These are phyloP conservation scores for Backusella mclennaniae DNA, from an alignment of 192 early-diverging fungal species.

Conservation along the genomic window DNA sequence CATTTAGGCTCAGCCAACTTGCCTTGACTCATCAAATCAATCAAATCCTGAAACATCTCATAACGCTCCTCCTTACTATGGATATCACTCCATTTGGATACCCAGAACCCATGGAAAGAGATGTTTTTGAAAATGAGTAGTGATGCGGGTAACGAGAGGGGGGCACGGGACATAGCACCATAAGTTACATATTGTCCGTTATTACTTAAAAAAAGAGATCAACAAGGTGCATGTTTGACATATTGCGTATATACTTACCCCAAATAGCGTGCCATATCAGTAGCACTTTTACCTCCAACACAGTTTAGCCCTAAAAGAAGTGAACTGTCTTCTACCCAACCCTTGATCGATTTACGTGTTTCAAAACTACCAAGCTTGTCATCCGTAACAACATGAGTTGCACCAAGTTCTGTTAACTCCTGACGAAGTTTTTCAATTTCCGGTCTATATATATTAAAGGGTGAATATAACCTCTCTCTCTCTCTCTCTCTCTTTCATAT, in stretches of 20 bases:
- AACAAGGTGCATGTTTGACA: not conserved
- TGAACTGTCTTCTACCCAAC: constrained; percentile 37
- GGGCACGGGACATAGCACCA: constrained; percentile 91
- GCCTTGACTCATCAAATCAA: constrained; percentile 45
- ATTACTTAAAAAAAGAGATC: constrained; percentile 28
- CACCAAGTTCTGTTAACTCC: constrained; percentile 57
- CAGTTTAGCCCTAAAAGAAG: constrained; percentile 83
- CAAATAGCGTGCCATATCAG: constrained; percentile 69
- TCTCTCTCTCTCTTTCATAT: not conserved
- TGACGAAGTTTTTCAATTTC: constrained; percentile 55
- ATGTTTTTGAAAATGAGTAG: constrained; percentile 86
- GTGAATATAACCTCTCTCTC: not conserved
- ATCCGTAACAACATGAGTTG: constrained; percentile 74
- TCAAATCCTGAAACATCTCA: constrained; percentile 59
- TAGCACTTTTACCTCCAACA: constrained; percentile 80
- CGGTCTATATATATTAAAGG: constrained; percentile 38
- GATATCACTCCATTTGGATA: constrained; percentile 79
- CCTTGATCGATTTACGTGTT: constrained; percentile 44
- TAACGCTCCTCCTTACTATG: constrained; percentile 38
- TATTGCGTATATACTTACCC: constrained; percentile 22
- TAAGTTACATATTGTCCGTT: constrained; percentile 74
- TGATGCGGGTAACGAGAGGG: constrained; percentile 79
- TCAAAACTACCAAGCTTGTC: constrained; percentile 59
- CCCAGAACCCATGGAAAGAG: constrained; percentile 86
- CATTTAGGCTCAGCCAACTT: constrained; percentile 45